Base-by-base conservation (phyloP, 768 basidiomycete species). In the Boletus subparvulus region DNA sequence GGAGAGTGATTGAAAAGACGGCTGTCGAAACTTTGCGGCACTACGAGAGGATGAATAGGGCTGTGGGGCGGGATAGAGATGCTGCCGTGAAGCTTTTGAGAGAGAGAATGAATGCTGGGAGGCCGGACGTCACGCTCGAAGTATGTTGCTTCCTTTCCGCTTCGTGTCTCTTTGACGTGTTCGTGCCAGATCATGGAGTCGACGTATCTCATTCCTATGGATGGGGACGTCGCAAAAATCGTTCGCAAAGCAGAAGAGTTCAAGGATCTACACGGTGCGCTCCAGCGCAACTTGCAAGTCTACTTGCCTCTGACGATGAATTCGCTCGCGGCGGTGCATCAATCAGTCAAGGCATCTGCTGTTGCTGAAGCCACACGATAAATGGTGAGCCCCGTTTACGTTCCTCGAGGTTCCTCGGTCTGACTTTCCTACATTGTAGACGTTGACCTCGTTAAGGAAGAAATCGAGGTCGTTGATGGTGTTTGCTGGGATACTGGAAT, bases 291-390 rank as follows among this genome's bases (percentile, higher is more conserved):
- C 75, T 73, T 98, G 70, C 92, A 93, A 65, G 83, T 84, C 3
- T 90, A 97, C 70, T 80, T 98, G 47, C 83, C 90, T 35, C 81
- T 94, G 39, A 89, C 92, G 21, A 99, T 98, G 97, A 92, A 94
- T 67, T 84, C 88, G 30, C 83, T 98, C 28, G 88, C 90, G 47
- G 85, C 81, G 14, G 83, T 95, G 16, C 90, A 96, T 63, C 87
- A 87, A 54, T 83, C 82, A 55, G 76, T 85, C 55, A 96, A 96
- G 71, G 75, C 77, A 12, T 86, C 88, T 30, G 75, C 80, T 42
- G 84, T 83, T 21, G 82, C 87, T 14, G 94, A 96, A 65, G 81
- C 83, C 39, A 87, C 84, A 3, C 79, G 89, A 60, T 87, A 94
- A 64, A 81, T 87, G 80, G 90, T 92, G 58, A 55, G 83, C 37